phyloP scores from a whole-genome alignment of 2,329 filamentous ascomycete genomes.

The Periconia sp. region DNA sequence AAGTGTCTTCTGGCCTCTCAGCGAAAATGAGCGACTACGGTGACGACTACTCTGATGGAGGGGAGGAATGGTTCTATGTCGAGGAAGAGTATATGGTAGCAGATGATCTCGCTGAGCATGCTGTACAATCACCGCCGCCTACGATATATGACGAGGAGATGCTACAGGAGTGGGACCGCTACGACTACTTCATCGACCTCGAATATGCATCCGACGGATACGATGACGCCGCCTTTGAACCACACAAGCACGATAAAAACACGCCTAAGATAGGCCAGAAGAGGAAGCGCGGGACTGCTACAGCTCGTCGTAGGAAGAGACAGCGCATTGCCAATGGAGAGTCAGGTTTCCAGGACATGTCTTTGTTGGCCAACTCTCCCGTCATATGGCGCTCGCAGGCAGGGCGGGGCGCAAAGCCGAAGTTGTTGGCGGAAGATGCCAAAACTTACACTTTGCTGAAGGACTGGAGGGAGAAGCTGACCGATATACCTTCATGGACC shows the following conservation, averaged over 20 bases:
- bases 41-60: constrained; percentile 45
- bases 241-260: constrained; percentile 22
- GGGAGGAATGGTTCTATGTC: constrained; percentile 55
- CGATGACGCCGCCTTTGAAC: constrained; percentile 47
- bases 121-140: constrained; percentile 51
- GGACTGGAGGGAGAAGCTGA: constrained; percentile 52
- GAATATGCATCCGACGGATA: constrained; percentile 57
- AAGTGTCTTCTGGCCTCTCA: constrained; percentile 12
- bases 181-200: constrained; percentile 56
- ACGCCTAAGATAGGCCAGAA: constrained; percentile 30
- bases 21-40: constrained; percentile 51
- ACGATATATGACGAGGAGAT: constrained; percentile 39
- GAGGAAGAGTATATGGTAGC: constrained; percentile 51
- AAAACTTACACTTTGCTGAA: constrained; percentile 49
- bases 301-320: constrained; percentile 33
- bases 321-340: constrained; percentile 14
- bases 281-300: constrained; percentile 32
- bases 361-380: constrained; percentile 28
- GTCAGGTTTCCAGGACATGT: constrained; percentile 9
- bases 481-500: constrained; percentile 33
- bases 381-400: constrained; percentile 42
- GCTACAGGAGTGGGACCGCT: constrained; percentile 53
- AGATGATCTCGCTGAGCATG: constrained; percentile 58
- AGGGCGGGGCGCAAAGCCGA: constrained; percentile 27
- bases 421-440: constrained; percentile 33